Conservation (phyloP, 2,329 filamentous ascomycete species). For the Epichloe baconii region DNA sequence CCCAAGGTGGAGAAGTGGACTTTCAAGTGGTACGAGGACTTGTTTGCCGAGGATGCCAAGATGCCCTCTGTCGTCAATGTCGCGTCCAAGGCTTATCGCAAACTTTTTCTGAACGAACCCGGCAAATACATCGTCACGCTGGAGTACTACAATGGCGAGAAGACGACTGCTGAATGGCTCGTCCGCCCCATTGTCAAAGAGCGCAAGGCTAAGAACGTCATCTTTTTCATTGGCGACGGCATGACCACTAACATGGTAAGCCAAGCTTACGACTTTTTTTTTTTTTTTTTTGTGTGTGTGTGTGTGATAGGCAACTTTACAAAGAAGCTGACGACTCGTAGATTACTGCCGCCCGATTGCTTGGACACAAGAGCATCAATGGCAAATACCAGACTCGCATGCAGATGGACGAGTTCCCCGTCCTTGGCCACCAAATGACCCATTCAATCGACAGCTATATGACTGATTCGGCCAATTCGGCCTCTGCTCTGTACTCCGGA, state of each 20-base stretch:
- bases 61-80: conserved; percentile 66
- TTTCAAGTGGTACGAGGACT: conserved; percentile 75
- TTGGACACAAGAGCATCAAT: conserved; percentile 73
- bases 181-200: conserved; percentile 57
- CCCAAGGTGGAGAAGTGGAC: conserved; percentile 68
- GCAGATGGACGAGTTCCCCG: conserved; percentile 67
- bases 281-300: background rate
- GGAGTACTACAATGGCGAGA: conserved; percentile 59
- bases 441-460: conserved; percentile 78
- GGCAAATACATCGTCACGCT: conserved; percentile 68
- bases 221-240: conserved; percentile 69
- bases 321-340: conserved; percentile 6
- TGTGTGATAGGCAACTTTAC: no score
- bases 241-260: conserved; percentile 59
- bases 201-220: conserved; percentile 72
- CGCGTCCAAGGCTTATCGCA: conserved; percentile 64
- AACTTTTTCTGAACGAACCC: conserved; percentile 63
- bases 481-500: conserved; percentile 67
- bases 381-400: conserved; percentile 68
- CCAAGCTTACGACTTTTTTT: background rate
- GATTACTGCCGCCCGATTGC: conserved; percentile 65
- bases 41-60: conserved; percentile 61
- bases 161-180: conserved; percentile 62
- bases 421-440: conserved; percentile 82
- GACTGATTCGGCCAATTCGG: conserved; percentile 76